Conservation (phyloP, 257 asterid genomes). For the Mentha longifolia region DNA sequence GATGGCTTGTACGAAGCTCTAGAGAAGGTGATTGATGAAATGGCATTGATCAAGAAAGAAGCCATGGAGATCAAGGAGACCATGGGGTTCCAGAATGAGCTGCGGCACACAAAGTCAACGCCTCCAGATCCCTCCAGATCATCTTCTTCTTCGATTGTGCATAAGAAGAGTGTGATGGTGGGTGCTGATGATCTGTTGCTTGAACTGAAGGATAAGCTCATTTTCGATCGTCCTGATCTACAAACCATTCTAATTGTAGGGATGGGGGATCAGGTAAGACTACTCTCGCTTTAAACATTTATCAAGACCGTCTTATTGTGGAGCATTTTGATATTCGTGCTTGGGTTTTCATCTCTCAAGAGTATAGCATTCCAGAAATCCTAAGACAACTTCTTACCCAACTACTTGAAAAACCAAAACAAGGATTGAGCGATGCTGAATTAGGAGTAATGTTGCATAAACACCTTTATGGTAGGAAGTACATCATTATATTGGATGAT, state of each 20-base stretch:
- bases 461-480: not conserved
- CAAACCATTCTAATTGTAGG: not conserved
- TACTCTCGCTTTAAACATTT: not conserved
- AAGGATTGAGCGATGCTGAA: not conserved
- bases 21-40: not conserved
- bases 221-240: not conserved
- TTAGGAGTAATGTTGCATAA: not conserved
- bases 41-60: not conserved
- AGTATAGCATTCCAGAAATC: not conserved
- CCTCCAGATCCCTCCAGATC: not conserved
- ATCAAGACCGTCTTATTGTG: not conserved
- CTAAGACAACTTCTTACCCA: too few relatives aligned
- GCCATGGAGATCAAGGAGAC: not conserved
- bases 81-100: not conserved
- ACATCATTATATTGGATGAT: not conserved
- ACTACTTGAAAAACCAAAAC: not conserved
- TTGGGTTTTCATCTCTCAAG: not conserved
- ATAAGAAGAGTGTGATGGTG: not conserved
- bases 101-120: not conserved
- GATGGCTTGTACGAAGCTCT: too few relatives aligned
- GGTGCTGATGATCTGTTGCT: not conserved
- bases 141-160: not conserved
- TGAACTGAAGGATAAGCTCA: not conserved
- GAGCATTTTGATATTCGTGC: not conserved
- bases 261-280: not conserved